Base-by-base conservation (phyloP, 805 yeast genomes). In the Tetrapisispora namnaoensis region DNA sequence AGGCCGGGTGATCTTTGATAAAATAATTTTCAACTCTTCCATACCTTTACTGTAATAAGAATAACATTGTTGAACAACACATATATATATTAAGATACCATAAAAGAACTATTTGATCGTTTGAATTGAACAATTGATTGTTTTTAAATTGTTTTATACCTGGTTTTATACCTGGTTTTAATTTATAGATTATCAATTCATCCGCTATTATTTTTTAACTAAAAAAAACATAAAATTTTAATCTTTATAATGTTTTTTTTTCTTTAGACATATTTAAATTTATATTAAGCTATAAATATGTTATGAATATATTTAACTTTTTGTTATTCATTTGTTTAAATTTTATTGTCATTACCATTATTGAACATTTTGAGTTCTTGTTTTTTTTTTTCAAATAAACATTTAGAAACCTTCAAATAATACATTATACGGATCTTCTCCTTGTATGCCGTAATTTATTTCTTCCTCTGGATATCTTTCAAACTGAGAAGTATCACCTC, bases 401-500 rank as follows among this genome's bases (percentile, higher is more conserved):
- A n/a, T 18, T 59, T 64, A 79, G 56, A 82, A 82, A 53, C 82
- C 84, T 27, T 68, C 63, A 53, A 78, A 78, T 62, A 80, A 66
- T 27, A 74, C 71, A 1, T 72, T 75, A 59, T 80, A 85, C 0
- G 85, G 86, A 61, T 86, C 95, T 13, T 73, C 77, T 2, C 51
- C 51, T 20, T 67, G 65, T 32, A 75, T 72, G 37, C 97, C 97
- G 62, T 90, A 90, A 59, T 86, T 87, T 50, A 80, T 72, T 47
- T 80, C 81, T 57, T 86, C 95, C 61, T 83, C 89, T 0, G 88
- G 86, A 58, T 83, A 83, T 50, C 79, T 73, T 60, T 83, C 89
- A 51, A 79, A 82, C 61, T 82, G 79, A 3, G 95, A 83, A 2
- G 93, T 78, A 61, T 89, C 97, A 53, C 97, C 97, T 30, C 83